Evolutionary conservation across 2,329 filamentous ascomycete species (phyloP).

Genomic region (Curvularia spicifera): DNA sequence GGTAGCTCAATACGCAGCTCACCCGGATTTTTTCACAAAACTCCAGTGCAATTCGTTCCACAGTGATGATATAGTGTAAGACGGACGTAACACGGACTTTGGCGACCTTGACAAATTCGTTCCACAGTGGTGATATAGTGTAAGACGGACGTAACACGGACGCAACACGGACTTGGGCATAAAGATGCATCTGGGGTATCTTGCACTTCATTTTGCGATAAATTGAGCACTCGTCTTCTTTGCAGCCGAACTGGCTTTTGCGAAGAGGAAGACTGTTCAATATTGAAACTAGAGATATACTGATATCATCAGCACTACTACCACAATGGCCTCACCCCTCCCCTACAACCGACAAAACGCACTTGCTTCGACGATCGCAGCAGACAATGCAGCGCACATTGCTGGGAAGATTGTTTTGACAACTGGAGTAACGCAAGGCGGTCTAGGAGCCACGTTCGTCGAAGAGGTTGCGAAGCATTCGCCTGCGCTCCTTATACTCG

Average conservation of each 20-base stretch:
- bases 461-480: slow-evolving; percentile 37
- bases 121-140: background rate
- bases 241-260: background rate
- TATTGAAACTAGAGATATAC: background rate
- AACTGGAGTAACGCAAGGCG: slow-evolving; percentile 40
- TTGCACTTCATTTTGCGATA: background rate
- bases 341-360: slow-evolving; percentile 33
- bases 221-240: background rate
- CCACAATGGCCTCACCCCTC: slow-evolving; percentile 19
- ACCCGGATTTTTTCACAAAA: background rate
- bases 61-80: background rate
- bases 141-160: background rate
- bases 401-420: slow-evolving; percentile 54
- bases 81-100: background rate
- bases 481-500: slow-evolving; percentile 40
- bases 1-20: background rate
- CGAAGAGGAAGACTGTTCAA: background rate
- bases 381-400: slow-evolving; percentile 51
- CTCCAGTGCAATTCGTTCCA: background rate
- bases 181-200: background rate
- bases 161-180: background rate
- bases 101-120: background rate
- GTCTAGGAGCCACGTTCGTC: slow-evolving; percentile 38
- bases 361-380: slow-evolving; percentile 46
- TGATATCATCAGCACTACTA: background rate